Evolutionary conservation across 805 yeast genomes (phyloP).

Genomic region (Candida ascalaphidarum): DNA sequence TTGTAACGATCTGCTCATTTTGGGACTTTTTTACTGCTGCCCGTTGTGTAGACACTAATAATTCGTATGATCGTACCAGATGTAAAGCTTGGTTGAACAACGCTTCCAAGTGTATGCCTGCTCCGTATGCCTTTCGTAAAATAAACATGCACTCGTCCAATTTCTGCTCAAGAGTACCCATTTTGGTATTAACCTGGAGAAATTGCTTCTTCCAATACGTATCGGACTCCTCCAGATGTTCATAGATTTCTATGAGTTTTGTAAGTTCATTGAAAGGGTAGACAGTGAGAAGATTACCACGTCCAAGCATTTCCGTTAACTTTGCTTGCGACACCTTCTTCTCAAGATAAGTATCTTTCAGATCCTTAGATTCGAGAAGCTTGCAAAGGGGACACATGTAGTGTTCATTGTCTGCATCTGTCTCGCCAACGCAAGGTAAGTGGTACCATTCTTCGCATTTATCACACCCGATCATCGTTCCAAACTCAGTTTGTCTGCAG

Average conservation of each 20-base stretch:
- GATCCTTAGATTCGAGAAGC: background rate
- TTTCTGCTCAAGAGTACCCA: no score
- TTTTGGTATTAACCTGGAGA: no score
- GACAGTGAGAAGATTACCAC: background rate
- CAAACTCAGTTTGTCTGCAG: slow-evolving; percentile 55
- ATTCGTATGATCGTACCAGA: no score
- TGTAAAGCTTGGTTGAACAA: background rate
- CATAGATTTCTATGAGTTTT: background rate
- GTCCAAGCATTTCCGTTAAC: background rate
- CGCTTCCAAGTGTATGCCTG: background rate
- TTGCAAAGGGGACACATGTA: slow-evolving; percentile 1
- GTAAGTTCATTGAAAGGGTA: background rate
- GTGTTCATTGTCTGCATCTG: background rate
- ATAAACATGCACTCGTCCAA: background rate
- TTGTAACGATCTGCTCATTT: no score
- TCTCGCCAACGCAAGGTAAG: slow-evolving; percentile 36
- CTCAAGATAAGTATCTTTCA: slow-evolving; percentile 7
- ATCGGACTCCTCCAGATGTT: background rate
- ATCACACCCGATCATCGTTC: slow-evolving; percentile 63
- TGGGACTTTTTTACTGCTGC: no score
- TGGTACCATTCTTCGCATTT: slow-evolving; percentile 69
- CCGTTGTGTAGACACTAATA: no score
- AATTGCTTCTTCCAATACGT: background rate
- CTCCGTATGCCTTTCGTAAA: background rate
- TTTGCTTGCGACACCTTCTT: slow-evolving; percentile 2